Evolutionary conservation across 495 filamentous ascomycete species (phyloP).

Genomic region (Penicillium macrosclerotiorum): DNA sequence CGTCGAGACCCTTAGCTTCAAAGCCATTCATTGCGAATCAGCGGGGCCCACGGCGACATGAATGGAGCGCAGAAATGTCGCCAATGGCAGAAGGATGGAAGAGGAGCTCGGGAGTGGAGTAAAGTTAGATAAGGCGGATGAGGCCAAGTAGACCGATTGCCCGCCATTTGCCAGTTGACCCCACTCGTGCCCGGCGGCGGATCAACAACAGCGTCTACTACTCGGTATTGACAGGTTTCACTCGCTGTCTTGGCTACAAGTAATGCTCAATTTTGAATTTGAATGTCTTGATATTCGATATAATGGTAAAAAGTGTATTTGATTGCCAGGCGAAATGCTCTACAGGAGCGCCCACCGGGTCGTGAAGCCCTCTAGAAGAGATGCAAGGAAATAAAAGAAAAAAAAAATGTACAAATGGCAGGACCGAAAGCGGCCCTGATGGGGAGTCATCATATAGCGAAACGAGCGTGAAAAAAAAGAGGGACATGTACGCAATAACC

Average conservation of each 20-base stretch:
- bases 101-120: constrained; percentile 15
- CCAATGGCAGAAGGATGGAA: constrained; percentile 17
- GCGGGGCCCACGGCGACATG: constrained; percentile 21
- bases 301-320: neutral
- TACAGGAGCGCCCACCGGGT: constrained; percentile 13
- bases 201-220: no score
- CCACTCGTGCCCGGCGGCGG: no score
- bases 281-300: no score
- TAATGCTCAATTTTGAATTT: no score
- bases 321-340: constrained; percentile 18
- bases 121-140: constrained; percentile 26
- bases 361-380: constrained; percentile 17
- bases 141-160: constrained; percentile 41
- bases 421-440: constrained; percentile 11
- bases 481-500: constrained; percentile 20
- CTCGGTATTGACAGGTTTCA: no score
- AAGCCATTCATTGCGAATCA: constrained; percentile 64
- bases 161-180: constrained; percentile 8
- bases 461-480: constrained; percentile 15
- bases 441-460: constrained; percentile 18
- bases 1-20: constrained; percentile 67
- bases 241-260: no score
- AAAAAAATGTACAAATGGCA: constrained; percentile 30
- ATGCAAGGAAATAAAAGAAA: constrained; percentile 27
- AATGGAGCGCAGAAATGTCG: constrained; percentile 12